Base-by-base conservation (phyloP, 2,329 filamentous ascomycete genomes). In the Massarina eburnea region DNA sequence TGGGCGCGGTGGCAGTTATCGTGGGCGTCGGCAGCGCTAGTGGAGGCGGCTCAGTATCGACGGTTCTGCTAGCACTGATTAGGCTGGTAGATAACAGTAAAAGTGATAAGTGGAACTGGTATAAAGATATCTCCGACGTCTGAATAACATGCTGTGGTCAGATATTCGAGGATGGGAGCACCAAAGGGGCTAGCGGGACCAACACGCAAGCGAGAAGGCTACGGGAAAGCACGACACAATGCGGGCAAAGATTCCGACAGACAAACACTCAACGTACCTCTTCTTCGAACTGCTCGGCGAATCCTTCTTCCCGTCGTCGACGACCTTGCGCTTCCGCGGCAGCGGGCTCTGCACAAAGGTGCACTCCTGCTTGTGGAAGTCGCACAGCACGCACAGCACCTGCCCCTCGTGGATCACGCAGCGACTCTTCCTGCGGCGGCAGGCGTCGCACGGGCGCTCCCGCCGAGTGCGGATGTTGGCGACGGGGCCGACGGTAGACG, bases 391-490 rank as follows among this genome's bases (percentile, higher is more conserved):
- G 71, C 89, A 94, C 55, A 80, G 76, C 30, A 78, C 78, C 58
- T 88, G 83, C 54, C 86, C 86, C 67, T 92, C 88, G 64, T 90
- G 85, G 66, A 88, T 81, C 52, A 90, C 84, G 73, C 89, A 94
- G 71, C 85, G 85, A 61, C 82, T 83, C 68, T 88, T 87, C 55
- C 86, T 82, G 69, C 81, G 79, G 52, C 85, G 79, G 70, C 89
- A 94, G 48, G 86, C 82, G 73, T 90, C 86, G 71, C 71, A 73
- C 44, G 71, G 72, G 36, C 72, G 59, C 58, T 74, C 72, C 50
- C 70, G 62, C 26, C 71, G 57, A 41, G 69, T 66, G 43, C 69
- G 65, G 46, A 68, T 65, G 58, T 71, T 72, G 51, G 68, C 64
- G 35, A 68, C 58, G 36, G 66, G 58, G 32, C 59, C 62, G 46